A percentile compares a stretch with the other conserved stretches of the same genome.
phyloP scores from a whole-genome alignment of 2,329 filamentous ascomycete genomes.

The Diaporthe ampelina region DNA sequence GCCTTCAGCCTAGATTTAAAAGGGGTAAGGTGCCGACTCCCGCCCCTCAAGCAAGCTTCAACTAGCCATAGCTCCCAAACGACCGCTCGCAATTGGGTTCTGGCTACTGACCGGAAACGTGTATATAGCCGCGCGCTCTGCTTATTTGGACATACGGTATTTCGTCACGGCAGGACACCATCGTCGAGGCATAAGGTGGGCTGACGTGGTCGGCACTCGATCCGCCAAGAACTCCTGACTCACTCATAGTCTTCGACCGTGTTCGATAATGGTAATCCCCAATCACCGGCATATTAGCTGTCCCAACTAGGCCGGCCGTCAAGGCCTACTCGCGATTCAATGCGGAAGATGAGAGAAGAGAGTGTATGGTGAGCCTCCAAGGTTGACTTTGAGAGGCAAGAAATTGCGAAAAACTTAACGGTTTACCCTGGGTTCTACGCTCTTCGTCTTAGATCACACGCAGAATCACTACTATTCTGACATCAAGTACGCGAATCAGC shows the following conservation, averaged over 20 bases:
- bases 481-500: no score
- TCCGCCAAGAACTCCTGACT: neutral
- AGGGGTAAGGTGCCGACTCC: slow-evolving; percentile 24
- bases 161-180: neutral
- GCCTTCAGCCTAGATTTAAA: neutral
- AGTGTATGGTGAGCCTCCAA: no score
- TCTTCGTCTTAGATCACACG: no score
- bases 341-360: no score
- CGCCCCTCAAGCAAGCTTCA: slow-evolving; percentile 1
- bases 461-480: no score
- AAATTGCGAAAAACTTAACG: no score
- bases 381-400: no score
- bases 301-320: no score
- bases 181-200: neutral
- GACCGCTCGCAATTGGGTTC: neutral
- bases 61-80: neutral
- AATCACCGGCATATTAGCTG: no score
- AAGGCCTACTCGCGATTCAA: no score
- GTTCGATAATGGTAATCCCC: no score
- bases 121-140: neutral
- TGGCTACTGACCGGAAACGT: neutral
- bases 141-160: neutral
- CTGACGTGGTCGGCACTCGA: neutral
- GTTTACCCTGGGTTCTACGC: no score
- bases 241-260: neutral